These are phyloP conservation scores for Arabidopsis suecica DNA, from an alignment of 345 rosid species.

Conservation along the genomic window DNA sequence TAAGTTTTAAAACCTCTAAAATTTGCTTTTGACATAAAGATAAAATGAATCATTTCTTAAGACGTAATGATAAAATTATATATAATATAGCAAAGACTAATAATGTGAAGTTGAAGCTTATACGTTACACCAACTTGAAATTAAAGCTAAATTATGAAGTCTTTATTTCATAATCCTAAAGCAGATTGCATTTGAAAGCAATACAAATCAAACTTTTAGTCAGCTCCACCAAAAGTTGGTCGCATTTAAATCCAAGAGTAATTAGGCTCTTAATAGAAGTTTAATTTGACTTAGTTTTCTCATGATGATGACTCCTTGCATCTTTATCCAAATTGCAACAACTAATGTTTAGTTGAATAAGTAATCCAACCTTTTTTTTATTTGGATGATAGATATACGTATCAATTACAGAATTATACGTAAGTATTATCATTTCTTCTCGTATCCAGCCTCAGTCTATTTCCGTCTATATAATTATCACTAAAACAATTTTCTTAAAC, in stretches of 20 bases:
- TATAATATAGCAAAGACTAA: neutral
- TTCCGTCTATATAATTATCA: no score
- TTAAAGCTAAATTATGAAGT: neutral
- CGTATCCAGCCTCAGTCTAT: neutral
- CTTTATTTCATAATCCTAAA: conserved; percentile 31
- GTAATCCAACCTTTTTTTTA: neutral
- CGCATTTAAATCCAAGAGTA: neutral
- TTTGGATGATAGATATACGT: conserved; percentile 10
- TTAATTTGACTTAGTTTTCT: conserved; percentile 31
- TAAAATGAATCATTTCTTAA: neutral
- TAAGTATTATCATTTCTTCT: neutral
- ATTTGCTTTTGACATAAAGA: neutral
- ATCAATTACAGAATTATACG: neutral
- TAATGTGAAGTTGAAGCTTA: conserved; percentile 32
- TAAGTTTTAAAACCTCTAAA: neutral
- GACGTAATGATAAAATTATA: neutral
- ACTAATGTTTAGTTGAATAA: conserved; percentile 8
- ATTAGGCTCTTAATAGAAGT: conserved; percentile 26
- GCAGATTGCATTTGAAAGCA: conserved; percentile 31
- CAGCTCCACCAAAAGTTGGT: conserved; percentile 34
- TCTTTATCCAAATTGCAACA: conserved; percentile 7
- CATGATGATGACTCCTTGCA: conserved; percentile 18
- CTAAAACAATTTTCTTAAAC: no score
- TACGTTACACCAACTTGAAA: conserved; percentile 41
- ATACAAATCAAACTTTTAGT: conserved; percentile 33